Base-by-base conservation (phyloP, 2,329 filamentous ascomycete species). In the Colletotrichum sp. region DNA sequence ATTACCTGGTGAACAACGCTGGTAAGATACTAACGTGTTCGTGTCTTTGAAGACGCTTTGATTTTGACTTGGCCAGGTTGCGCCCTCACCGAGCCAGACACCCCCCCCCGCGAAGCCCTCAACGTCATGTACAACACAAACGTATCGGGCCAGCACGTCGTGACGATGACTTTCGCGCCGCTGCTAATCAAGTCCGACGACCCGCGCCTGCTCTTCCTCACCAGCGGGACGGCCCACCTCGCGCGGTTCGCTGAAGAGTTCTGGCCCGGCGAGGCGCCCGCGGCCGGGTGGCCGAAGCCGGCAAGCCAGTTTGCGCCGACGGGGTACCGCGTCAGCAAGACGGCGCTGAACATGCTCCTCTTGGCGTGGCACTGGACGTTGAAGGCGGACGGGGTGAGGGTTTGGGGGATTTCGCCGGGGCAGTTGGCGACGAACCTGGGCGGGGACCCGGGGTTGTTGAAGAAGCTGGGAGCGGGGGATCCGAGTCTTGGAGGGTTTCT, bases 101-200 rank as follows among this genome's bases (percentile, higher is more conserved):
- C 10, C 84, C 0, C 69, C 16, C 10, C 84, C 18, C 85, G 89
- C 12, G 82, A 85, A 21, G 79, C 82, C 26, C 88, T 85, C 78
- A 88, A 87, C 78, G 82, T 84, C 63, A 79, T 86, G 10, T 90
- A 85, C 80, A 83, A 89, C 62, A 81, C 88, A 75, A 91, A 91
- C 78, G 86, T 88, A 4, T 80, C 87, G 0, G 86, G 88, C 14
- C 85, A 86, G 0, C 80, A 85, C 61, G 79, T 85, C 38, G 70
- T 85, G 38, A 85, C 85, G 0, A n/a, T n/a, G n/a, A n/a, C n/a
- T n/a, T 82, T 85, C 71, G 74, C 81, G 8, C 87, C 87, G 0
- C 79, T 89, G 1, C 83, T 89, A 0, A 80, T 89, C 10, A 80
- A 83, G 36, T 85, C 85, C 0, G 59, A 80, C 0, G 84, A 86